Evolutionary conservation across 306 rosid genomes (phyloP), one percentile per base, ranked within the genome.

Genomic region (Prunus mira): DNA sequence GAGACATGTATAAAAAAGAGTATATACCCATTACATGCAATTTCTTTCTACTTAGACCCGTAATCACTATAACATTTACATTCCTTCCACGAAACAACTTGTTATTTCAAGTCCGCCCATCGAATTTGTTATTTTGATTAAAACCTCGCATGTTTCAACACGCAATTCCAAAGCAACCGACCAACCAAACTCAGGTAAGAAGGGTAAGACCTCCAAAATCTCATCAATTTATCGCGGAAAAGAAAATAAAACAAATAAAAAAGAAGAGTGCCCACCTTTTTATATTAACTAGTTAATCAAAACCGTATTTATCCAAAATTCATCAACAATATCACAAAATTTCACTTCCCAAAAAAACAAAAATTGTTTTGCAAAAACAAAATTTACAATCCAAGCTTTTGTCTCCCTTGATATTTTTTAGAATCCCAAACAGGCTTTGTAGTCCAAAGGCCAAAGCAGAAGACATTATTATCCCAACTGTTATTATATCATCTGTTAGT

Each of bases 401-500:
- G 15, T 65, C 25, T 50, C 17, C 52, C 52, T 9, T 49, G 19
- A 60, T 25, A 20, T 1, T 27, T 25, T 67, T 61, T 46, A 9
- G 69, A 65, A 62, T 62, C 67, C 10, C 10, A 12, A 62, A 6
- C 57, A 52, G 57, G 57, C 57, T 51, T 51, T 51, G 9, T 70
- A 25, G 67, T 19, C 41, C 24, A 46, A 46, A 46, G 20, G 24
- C 41, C 57, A 72, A 27, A 7, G 32, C 5, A 17, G 62, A 62
- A 15, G 47, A 70, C 1, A 56, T 19, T 27, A 22, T 49, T 27
- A 51, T 6, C 46, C 32, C 49, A n/a, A 58, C 14, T n/a, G 63
- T 60, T 69, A 69, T 54, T 15, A 66, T 65, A 49, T 50, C 67
- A 27, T 49, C 69, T 27, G 60, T 56, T 65, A 67, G 73, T 73